phyloP scores from a whole-genome alignment of 805 yeast genomes.

The Myxozyma melibiosi region DNA sequence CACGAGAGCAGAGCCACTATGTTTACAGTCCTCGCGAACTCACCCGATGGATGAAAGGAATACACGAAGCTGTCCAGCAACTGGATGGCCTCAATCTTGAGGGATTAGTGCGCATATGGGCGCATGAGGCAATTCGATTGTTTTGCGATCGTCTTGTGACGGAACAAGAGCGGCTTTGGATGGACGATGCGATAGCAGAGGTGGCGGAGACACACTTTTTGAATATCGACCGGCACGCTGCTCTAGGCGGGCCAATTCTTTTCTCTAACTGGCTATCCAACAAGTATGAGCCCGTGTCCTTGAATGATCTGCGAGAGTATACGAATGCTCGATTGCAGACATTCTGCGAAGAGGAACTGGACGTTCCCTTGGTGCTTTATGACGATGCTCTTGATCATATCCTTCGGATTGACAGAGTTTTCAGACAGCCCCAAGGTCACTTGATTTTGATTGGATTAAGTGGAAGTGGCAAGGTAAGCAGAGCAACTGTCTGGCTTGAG shows the following conservation, averaged over 20 bases:
- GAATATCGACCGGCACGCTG: slow-evolving; percentile 43
- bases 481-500: neutral
- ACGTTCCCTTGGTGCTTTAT: slow-evolving; percentile 60
- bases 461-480: slow-evolving; percentile 67
- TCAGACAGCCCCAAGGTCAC: slow-evolving; percentile 88
- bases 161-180: slow-evolving; percentile 53
- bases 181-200: slow-evolving; percentile 44
- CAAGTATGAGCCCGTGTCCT: slow-evolving; percentile 59
- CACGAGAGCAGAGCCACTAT: slow-evolving; percentile 56
- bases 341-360: slow-evolving; percentile 69
- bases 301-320: slow-evolving; percentile 54
- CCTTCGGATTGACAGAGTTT: slow-evolving; percentile 75
- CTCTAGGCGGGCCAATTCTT: slow-evolving; percentile 56
- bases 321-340: slow-evolving; percentile 63
- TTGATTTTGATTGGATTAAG: slow-evolving; percentile 80
- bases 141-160: slow-evolving; percentile 71
- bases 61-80: slow-evolving; percentile 53
- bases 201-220: slow-evolving; percentile 52
- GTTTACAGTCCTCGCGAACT: slow-evolving; percentile 87
- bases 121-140: slow-evolving; percentile 76
- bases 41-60: slow-evolving; percentile 84
- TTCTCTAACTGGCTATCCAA: slow-evolving; percentile 76
- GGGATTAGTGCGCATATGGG: slow-evolving; percentile 66
- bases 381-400: slow-evolving; percentile 74
- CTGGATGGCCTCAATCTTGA: slow-evolving; percentile 45